Percentiles rank a stretch among this genome's conserved stretches.
Evolutionary conservation across 2,329 filamentous ascomycete genomes (phyloP).

Genomic region (Cercospora berteroae): DNA sequence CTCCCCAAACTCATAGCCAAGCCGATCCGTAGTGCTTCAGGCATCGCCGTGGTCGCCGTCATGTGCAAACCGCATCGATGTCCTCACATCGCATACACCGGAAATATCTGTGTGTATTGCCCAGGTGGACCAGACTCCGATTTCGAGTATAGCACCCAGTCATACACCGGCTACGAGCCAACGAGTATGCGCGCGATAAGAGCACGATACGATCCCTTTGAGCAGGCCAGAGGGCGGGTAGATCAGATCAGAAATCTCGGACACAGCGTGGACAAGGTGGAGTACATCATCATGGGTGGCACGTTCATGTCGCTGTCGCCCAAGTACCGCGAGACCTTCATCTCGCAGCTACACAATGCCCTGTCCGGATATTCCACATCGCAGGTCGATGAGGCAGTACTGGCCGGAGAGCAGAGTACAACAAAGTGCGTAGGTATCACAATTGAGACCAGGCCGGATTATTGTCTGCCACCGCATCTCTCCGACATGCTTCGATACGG

Average conservation of each 20-base stretch:
- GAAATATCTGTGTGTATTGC: slow-evolving; percentile 98
- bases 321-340: slow-evolving; percentile 88
- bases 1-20: slow-evolving; percentile 94
- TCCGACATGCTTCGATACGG: slow-evolving; percentile 97
- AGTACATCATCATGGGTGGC: slow-evolving; percentile 99
- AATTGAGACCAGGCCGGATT: slow-evolving; percentile 95
- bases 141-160: slow-evolving; percentile 98
- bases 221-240: slow-evolving; percentile 91
- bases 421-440: slow-evolving; percentile 98
- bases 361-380: slow-evolving; percentile 92
- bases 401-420: slow-evolving; percentile 92
- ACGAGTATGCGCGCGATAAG: slow-evolving; percentile 98
- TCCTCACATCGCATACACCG: slow-evolving; percentile 96
- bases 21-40: slow-evolving; percentile 90
- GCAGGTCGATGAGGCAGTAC: slow-evolving; percentile 92
- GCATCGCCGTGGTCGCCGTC: slow-evolving; percentile 95
- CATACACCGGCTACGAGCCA: slow-evolving; percentile 96
- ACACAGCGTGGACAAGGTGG: slow-evolving; percentile 97
- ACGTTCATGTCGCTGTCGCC: slow-evolving; percentile 97
- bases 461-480: slow-evolving; percentile 92
- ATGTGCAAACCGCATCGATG: slow-evolving; percentile 99
- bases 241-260: slow-evolving; percentile 95
- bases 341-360: slow-evolving; percentile 93
- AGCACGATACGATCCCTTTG: slow-evolving; percentile 94
- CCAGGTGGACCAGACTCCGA: slow-evolving; percentile 96